Evolutionary conservation across 768 basidiomycete genomes (phyloP).

Genomic region (Artomyces pyxidatus): DNA sequence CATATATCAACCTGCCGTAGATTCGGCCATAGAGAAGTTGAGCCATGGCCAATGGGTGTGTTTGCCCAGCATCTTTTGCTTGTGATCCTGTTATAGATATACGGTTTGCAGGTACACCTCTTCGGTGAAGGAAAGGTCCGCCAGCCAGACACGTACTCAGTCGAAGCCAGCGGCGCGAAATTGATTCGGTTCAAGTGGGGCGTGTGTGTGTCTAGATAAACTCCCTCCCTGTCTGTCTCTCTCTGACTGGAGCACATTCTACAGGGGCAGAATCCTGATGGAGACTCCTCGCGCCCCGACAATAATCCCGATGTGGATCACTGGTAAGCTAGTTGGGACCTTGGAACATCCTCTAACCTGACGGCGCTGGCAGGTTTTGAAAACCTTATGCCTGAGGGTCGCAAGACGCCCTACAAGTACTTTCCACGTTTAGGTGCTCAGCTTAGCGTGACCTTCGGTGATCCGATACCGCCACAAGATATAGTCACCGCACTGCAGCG

Average conservation of each 20-base stretch:
- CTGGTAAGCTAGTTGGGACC: constrained; percentile 35
- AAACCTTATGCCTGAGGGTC: constrained; percentile 82
- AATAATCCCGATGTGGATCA: constrained; percentile 91
- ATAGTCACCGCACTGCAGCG: constrained; percentile 21
- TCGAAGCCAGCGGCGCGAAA: constrained; percentile 33
- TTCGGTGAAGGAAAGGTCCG: constrained; percentile 88
- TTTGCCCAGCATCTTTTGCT: constrained; percentile 8
- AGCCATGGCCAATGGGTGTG: constrained; percentile 82
- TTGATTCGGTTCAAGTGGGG: constrained; percentile 93
- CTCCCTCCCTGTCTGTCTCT: not conserved
- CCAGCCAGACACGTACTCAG: constrained; percentile 51
- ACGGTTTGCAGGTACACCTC: constrained; percentile 64
- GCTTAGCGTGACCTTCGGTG: constrained; percentile 74
- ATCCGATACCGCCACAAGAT: constrained; percentile 47
- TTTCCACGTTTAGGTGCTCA: constrained; percentile 52
- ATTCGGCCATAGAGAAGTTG: constrained; percentile 73
- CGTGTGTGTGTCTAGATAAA: constrained; percentile 49
- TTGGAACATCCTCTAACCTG: not conserved
- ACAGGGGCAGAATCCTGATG: constrained; percentile 79
- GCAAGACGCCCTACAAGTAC: constrained; percentile 66
- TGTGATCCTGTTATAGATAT: not conserved
- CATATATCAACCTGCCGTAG: constrained; percentile 80
- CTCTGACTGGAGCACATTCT: not conserved
- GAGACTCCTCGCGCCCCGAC: constrained; percentile 55
- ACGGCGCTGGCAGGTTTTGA: constrained; percentile 56